Evolutionary conservation across 2,329 filamentous ascomycete species (phyloP).

Genomic region (Cryphonectria nitschkei): DNA sequence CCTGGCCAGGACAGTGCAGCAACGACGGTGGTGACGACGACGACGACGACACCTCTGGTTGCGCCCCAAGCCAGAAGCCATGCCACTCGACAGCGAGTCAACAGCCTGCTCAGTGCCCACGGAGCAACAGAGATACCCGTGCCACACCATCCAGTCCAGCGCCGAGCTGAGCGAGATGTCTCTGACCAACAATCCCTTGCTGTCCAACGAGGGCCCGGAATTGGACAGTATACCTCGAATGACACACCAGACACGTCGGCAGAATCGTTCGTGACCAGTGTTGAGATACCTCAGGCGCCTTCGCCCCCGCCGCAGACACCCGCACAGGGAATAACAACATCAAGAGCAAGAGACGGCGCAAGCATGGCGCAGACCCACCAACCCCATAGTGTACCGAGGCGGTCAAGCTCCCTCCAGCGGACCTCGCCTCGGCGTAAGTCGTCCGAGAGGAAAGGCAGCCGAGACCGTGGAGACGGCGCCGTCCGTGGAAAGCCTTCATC

Average conservation of each 20-base stretch:
- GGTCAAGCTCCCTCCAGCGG: conserved; percentile 17
- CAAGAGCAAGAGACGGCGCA: conserved; percentile 1
- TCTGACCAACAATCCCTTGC: background rate
- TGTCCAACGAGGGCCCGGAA: background rate
- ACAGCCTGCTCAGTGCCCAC: conserved; percentile 14
- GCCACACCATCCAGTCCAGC: background rate
- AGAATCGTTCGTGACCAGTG: conserved; percentile 18
- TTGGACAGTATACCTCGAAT: background rate
- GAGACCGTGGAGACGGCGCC: conserved; percentile 1
- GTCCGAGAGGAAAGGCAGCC: conserved; percentile 15
- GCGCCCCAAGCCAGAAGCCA: conserved; percentile 7
- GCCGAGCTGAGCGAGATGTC: background rate
- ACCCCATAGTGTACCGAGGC: conserved; percentile 10
- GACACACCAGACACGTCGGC: conserved; percentile 19
- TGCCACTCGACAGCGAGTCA: conserved; percentile 6
- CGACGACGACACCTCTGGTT: background rate
- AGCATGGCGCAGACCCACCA: background rate
- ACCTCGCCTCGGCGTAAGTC: background rate
- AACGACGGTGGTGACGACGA: background rate
- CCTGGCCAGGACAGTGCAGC: conserved; percentile 2
- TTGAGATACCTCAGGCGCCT: conserved; percentile 18
- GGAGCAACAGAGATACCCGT: background rate
- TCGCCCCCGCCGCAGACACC: conserved; percentile 2
- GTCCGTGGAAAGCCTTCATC: background rate
- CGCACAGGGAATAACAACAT: conserved; percentile 8